Base-by-base conservation (phyloP, 257 asterid species). In the Przewalskia tangutica region DNA sequence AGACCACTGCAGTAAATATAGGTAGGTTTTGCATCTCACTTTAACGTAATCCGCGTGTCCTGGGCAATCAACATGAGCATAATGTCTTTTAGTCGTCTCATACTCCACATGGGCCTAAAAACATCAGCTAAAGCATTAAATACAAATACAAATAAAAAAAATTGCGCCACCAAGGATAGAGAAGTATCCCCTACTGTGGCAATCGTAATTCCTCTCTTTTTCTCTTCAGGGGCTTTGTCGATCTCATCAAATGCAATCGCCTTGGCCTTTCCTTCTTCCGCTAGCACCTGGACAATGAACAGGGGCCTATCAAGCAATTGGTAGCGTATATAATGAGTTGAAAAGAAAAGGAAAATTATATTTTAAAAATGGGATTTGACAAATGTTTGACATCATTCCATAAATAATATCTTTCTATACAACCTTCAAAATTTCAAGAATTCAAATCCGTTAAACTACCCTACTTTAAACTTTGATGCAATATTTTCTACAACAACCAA, bases 171-270 rank as follows among this genome's bases (percentile, higher is more conserved):
- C 10, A 27, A 77, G 64, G 68, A 67, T 20, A 54, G 55, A 18
- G 82, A 62, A 36, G 32, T 40, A 32, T 36, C 62, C 7, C 93
- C 44, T 48, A 95, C 99, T 87, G 99, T 90, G 20, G 99, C 95
- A 80, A 95, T 95, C 7, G 99, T 95, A 84, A 95, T 95, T 84
- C 99, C 99, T 85, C 99, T 92, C 86, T 92, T 95, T 83, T 90
- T 93, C 93, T 95, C 99, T 84, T 95, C 99, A 23, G 99, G 99
- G 75, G 99, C 99, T 86, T 95, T 93, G 85, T 95, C 99, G 50
- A 93, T 95, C 86, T 95, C 98, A 90, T 95, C 98, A 81, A 95
- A 95, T 8, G 98, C 97, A 85, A 93, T 63, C 42, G 97, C 98
- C 56, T 95, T 94, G 40, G 99, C 99, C 78, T 91, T 91, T 77